A percentile compares a stretch with the other conserved stretches of the same genome.
Conservation (phyloP, 116 monocot species). For the Trichopus zeylanicus region DNA sequence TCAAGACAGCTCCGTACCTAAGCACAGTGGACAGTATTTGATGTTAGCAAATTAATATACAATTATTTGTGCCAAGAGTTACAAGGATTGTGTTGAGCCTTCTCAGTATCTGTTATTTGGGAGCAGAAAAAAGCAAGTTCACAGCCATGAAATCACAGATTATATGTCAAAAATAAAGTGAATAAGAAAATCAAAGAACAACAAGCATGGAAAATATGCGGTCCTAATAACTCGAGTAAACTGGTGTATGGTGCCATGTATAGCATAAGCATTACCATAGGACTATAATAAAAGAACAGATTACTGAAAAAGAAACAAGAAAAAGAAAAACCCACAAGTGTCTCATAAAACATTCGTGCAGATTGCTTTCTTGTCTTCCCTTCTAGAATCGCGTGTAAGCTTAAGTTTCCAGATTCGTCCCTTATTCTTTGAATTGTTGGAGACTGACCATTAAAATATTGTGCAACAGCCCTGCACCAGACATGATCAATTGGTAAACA, state of each 20-base stretch:
- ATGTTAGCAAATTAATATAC: too few relatives aligned
- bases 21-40: too few relatives aligned
- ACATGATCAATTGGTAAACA: background rate
- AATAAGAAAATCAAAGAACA: too few relatives aligned
- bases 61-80: too few relatives aligned
- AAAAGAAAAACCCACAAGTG: conserved; percentile 37
- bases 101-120: too few relatives aligned
- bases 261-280: too few relatives aligned
- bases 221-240: background rate
- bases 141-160: too few relatives aligned
- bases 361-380: conserved; percentile 60
- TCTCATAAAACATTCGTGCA: conserved; percentile 87
- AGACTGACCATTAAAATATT: conserved; percentile 55
- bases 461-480: conserved; percentile 62
- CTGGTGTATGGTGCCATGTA: too few relatives aligned
- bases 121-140: too few relatives aligned
- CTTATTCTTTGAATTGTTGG: conserved; percentile 16
- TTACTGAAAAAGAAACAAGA: background rate
- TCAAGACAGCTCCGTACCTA: background rate
- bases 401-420: conserved; percentile 29
- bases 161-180: too few relatives aligned
- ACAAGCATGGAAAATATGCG: too few relatives aligned
- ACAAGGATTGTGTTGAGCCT: too few relatives aligned
- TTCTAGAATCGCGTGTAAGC: conserved; percentile 69
- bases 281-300: background rate